phyloP scores from a whole-genome alignment of 345 rosid species.

The Aquilaria sinensis region DNA sequence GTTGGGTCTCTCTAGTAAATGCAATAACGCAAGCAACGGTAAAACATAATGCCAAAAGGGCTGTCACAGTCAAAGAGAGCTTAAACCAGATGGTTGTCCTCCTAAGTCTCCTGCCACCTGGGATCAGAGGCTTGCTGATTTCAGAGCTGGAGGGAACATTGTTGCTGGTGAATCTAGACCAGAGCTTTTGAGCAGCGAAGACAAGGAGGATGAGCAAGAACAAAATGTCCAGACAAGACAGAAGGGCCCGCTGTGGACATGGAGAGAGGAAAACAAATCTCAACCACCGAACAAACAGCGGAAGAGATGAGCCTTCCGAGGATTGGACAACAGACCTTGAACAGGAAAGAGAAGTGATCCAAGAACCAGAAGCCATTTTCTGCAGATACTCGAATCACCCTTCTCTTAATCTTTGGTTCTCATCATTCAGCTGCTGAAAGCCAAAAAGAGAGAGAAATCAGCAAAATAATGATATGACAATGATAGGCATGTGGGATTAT shows the following conservation, averaged over 20 bases:
- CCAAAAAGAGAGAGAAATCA: not conserved
- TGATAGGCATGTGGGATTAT: too few relatives aligned
- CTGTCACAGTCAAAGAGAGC: slow-evolving; percentile 35
- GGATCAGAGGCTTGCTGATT: slow-evolving; percentile 52
- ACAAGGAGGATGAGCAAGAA: slow-evolving; percentile 42
- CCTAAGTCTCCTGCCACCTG: slow-evolving; percentile 22
- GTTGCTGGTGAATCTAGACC: slow-evolving; percentile 28
- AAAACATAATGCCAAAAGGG: slow-evolving; percentile 44
- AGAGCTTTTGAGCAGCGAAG: slow-evolving; percentile 45
- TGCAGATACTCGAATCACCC: not conserved
- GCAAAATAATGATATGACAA: too few relatives aligned
- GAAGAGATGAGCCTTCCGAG: slow-evolving; percentile 27
- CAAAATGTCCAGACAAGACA: slow-evolving; percentile 44
- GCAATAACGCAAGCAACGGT: slow-evolving; percentile 37
- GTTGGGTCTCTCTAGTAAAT: slow-evolving; percentile 27
- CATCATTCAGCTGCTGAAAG: not conserved
- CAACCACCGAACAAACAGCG: slow-evolving; percentile 54
- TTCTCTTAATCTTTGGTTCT: not conserved
- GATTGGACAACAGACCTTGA: slow-evolving; percentile 36
- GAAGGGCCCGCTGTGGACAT: slow-evolving; percentile 71
- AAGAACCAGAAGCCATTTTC: slow-evolving; percentile 42
- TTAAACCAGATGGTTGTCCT: slow-evolving; percentile 47
- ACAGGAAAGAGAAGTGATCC: slow-evolving; percentile 60
- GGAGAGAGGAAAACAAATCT: slow-evolving; percentile 72
- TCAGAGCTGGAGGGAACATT: slow-evolving; percentile 20